These are phyloP conservation scores for Dalechampia spathulata DNA, from an alignment of 441 rosid genomes.

Conservation along the genomic window DNA sequence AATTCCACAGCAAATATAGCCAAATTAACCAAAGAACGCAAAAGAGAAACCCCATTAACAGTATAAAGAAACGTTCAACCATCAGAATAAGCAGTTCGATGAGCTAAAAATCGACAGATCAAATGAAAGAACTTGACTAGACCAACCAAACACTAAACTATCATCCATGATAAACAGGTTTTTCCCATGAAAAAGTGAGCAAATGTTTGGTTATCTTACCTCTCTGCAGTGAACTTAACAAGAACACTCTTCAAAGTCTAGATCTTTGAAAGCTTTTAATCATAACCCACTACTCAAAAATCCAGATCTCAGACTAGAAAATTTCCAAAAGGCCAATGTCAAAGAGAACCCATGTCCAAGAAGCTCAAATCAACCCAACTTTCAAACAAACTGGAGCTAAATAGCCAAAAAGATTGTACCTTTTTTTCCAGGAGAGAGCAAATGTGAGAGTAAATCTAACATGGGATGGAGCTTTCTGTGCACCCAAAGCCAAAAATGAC, in stretches of 20 bases:
- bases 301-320: constrained; percentile 43
- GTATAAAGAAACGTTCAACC: background rate
- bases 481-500: constrained; percentile 32
- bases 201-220: constrained; percentile 27
- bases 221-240: constrained; percentile 18
- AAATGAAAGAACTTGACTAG: no score
- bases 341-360: constrained; percentile 13
- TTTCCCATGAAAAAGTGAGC: background rate
- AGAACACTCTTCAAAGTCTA: constrained; percentile 25
- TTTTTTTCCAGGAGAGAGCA: background rate
- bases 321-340: no score
- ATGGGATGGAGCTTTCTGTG: constrained; percentile 52
- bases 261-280: constrained; percentile 38
- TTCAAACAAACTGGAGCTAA: constrained; percentile 20
- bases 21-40: background rate
- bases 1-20: background rate
- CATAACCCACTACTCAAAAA: constrained; percentile 14
- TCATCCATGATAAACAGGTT: background rate
- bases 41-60: no score
- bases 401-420: constrained; percentile 11
- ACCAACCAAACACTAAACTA: no score
- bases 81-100: no score
- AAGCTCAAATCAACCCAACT: constrained; percentile 23
- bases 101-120: constrained; percentile 21
- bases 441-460: constrained; percentile 51